Conservation (phyloP, 805 yeast genomes). For the Wickerhamomyces alni region DNA sequence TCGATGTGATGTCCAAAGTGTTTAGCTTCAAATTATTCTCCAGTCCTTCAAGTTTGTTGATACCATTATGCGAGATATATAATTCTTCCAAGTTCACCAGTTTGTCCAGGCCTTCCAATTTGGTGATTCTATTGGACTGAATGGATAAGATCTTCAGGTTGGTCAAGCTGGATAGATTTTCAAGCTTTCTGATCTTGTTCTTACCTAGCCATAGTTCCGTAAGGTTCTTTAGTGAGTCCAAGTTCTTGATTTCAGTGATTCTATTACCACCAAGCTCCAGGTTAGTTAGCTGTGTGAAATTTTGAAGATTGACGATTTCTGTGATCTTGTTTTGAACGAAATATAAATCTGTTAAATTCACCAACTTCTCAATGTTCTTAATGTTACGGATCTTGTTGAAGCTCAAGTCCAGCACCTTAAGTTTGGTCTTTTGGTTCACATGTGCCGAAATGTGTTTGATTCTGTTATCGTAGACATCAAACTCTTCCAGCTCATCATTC, state of each 20-base stretch:
- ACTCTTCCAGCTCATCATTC: conserved; percentile 56
- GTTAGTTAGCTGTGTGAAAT: conserved; percentile 50
- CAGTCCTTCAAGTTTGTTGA: conserved; percentile 68
- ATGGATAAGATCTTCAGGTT: conserved; percentile 76
- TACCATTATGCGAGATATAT: conserved; percentile 81
- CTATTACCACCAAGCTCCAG: conserved; percentile 91
- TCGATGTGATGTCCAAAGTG: conserved; percentile 78
- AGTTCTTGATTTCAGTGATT: conserved; percentile 51
- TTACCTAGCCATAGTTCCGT: conserved; percentile 91
- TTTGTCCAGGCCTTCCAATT: conserved; percentile 75
- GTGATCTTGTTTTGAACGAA: conserved; percentile 85
- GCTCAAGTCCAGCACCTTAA: conserved; percentile 69
- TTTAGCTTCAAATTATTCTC: conserved; percentile 62
- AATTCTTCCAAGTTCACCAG: conserved; percentile 74
- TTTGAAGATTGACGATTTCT: conserved; percentile 61
- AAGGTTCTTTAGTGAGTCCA: conserved; percentile 49
- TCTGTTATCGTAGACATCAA: conserved; percentile 90
- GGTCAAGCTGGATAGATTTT: conserved; percentile 52
- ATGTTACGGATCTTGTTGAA: conserved; percentile 87
- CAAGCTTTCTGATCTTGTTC: conserved; percentile 61
- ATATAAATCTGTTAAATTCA: conserved; percentile 59
- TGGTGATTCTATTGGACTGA: conserved; percentile 76
- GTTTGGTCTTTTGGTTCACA: conserved; percentile 49
- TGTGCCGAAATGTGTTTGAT: conserved; percentile 79
- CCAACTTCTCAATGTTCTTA: conserved; percentile 64